These are phyloP conservation scores for Rubus parviflorus DNA, from an alignment of 306 rosid genomes.

Conservation along the genomic window DNA sequence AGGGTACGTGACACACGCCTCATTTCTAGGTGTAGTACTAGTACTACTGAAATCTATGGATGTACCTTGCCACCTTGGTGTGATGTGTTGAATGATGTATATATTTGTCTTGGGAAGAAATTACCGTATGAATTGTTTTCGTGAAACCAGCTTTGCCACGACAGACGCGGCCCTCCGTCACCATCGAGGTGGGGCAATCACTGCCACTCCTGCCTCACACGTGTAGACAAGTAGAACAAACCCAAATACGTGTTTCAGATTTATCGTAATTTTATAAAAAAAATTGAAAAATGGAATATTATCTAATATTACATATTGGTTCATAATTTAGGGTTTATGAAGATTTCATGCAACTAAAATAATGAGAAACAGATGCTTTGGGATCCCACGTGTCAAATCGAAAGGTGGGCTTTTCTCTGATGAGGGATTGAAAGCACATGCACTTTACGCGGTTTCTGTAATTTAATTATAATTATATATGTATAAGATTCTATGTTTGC, in stretches of 20 bases:
- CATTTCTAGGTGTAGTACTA: too few relatives aligned
- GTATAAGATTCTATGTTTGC: slow-evolving; percentile 46
- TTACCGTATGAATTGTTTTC: neutral
- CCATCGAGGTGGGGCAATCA: neutral
- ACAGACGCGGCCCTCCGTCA: neutral
- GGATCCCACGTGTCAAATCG: slow-evolving; percentile 40
- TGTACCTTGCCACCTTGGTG: too few relatives aligned
- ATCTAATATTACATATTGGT: too few relatives aligned
- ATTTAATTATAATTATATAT: neutral
- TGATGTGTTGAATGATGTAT: too few relatives aligned
- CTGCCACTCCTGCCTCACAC: neutral
- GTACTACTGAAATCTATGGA: too few relatives aligned
- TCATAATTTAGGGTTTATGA: neutral
- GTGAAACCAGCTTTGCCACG: neutral
- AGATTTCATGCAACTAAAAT: neutral
- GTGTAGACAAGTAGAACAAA: neutral
- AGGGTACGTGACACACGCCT: too few relatives aligned
- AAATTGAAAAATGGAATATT: too few relatives aligned
- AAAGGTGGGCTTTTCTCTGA: slow-evolving; percentile 33
- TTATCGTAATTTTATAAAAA: too few relatives aligned
- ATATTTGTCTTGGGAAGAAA: neutral
- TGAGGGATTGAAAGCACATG: slow-evolving; percentile 40
- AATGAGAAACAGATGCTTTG: neutral
- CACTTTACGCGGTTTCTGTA: slow-evolving; percentile 73
- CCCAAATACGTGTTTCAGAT: too few relatives aligned